Base-by-base conservation (phyloP, 2,329 filamentous ascomycete genomes). In the Curvularia eragrostidis region DNA sequence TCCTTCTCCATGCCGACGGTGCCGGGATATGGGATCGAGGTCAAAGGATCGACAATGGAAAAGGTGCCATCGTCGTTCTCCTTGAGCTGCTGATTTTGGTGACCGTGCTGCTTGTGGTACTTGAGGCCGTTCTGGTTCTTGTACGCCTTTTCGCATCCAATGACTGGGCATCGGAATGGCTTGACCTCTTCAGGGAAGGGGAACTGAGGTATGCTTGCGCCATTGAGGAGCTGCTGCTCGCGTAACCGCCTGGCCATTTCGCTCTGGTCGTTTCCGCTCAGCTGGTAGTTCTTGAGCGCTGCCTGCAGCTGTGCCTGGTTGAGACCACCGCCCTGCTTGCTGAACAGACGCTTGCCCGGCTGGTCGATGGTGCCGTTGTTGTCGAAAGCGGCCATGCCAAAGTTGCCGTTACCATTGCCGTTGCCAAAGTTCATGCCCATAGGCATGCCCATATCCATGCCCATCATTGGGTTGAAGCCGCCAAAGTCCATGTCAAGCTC, bases 1-100 rank as follows among this genome's bases (percentile, higher is more conserved):
- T 98, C 94, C 77, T 98, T 99, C 80, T 99, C 95, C 95, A 99
- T 99, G n/a, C 95, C 95, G 34, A 97, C 83, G 1, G 95, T 98
- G 30, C 95, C 95, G 0, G 95, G 95, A 65, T 98, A 99, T 0
- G 95, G 95, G 1, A 92, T 87, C 26, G 91, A 95, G 0, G 95
- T 98, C 73, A 97, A 91, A 0, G 95, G 95, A 69, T 99, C 96
- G 50, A 99, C 94, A 66, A 99, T 99, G 0, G 94, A 98, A 75
- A 97, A 98, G 2, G 95, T 97, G 50, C 95, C 95, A 72, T 99
- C 95, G 15, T 91, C 90, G 70, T 99, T 99, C 76, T 97, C 93
- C 73, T 97, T 93, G 59, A 99, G 84, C 76, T 97, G 92, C 76
- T 99, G 95, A 62, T 94, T 98, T 72, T 96, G 93, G 76, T 99